Conservation (phyloP, 176 grass and related monocot genomes). For the Zizania latifolia region DNA sequence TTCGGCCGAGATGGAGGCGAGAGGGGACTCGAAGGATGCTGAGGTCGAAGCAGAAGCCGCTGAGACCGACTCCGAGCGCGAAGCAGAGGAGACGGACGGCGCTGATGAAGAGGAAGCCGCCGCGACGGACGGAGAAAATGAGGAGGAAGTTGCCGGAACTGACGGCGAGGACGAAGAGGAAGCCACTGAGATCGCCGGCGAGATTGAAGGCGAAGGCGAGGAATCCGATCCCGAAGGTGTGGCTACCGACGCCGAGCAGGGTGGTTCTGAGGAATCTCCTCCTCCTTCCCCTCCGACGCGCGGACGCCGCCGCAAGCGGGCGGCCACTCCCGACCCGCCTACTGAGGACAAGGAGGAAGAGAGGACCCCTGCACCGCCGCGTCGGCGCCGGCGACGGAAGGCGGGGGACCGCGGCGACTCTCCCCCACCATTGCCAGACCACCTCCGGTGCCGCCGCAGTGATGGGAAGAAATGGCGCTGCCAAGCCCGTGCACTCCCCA, state of each 20-base stretch:
- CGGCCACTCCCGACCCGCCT: neutral
- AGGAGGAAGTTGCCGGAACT: neutral
- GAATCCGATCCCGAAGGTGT: slow-evolving; percentile 34
- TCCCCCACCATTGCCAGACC: slow-evolving; percentile 43
- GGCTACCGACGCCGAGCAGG: slow-evolving; percentile 2
- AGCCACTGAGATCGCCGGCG: neutral
- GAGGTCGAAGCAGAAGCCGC: slow-evolving; percentile 17
- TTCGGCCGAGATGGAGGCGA: neutral
- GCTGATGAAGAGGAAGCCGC: slow-evolving; percentile 17
- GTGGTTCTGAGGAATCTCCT: slow-evolving; percentile 29
- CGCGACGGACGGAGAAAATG: neutral
- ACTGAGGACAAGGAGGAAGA: slow-evolving; percentile 30
- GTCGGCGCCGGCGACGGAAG: slow-evolving; percentile 33
- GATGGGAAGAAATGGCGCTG: slow-evolving; percentile 93
- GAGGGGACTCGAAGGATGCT: neutral
- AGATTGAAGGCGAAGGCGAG: neutral
- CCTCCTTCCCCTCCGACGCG: slow-evolving; percentile 27
- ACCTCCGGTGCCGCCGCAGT: slow-evolving; percentile 66
- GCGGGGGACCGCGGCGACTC: slow-evolving; percentile 28
- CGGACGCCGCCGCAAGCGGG: slow-evolving; percentile 33
- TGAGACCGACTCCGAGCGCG: slow-evolving; percentile 25
- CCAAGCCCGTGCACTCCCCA: slow-evolving; percentile 42
- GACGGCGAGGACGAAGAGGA: slow-evolving; percentile 7
- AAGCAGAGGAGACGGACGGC: slow-evolving; percentile 32
- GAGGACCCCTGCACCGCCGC: slow-evolving; percentile 29